phyloP scores from a whole-genome alignment of 148 eudicot genomes.

The Rhododendron simsii region DNA sequence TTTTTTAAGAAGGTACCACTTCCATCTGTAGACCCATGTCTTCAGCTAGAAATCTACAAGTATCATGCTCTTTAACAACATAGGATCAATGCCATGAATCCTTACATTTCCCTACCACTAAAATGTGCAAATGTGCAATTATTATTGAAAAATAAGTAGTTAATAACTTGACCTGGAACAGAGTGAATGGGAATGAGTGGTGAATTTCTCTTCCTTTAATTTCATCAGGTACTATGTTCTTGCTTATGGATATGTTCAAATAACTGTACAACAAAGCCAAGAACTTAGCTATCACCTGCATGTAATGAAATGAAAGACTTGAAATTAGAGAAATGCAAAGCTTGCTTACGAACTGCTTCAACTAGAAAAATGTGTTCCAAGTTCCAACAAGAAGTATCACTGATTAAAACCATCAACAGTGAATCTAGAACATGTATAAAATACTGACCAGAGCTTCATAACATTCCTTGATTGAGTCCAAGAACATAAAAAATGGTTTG shows the following conservation, averaged over 20 bases:
- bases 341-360: not conserved
- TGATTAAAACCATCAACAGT: not conserved
- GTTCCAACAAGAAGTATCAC: not conserved
- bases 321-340: not conserved
- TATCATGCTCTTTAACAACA: not conserved
- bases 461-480: slow-evolving; percentile 75
- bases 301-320: not conserved
- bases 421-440: not conserved
- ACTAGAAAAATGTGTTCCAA: not conserved
- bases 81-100: not conserved
- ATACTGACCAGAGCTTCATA: slow-evolving; percentile 77
- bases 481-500: slow-evolving; percentile 57
- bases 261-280: slow-evolving; percentile 76
- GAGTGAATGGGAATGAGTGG: slow-evolving; percentile 80
- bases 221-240: slow-evolving; percentile 76
- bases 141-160: not conserved
- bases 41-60: not conserved
- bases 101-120: not conserved
- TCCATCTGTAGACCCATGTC: not conserved
- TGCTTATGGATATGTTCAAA: slow-evolving; percentile 67
- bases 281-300: slow-evolving; percentile 91
- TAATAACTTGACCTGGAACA: slow-evolving; percentile 52
- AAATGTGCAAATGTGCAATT: not conserved
- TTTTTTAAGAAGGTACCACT: not conserved
- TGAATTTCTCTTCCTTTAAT: slow-evolving; percentile 85